Conservation (phyloP, 805 yeast species). For the Candida loeiensis region DNA sequence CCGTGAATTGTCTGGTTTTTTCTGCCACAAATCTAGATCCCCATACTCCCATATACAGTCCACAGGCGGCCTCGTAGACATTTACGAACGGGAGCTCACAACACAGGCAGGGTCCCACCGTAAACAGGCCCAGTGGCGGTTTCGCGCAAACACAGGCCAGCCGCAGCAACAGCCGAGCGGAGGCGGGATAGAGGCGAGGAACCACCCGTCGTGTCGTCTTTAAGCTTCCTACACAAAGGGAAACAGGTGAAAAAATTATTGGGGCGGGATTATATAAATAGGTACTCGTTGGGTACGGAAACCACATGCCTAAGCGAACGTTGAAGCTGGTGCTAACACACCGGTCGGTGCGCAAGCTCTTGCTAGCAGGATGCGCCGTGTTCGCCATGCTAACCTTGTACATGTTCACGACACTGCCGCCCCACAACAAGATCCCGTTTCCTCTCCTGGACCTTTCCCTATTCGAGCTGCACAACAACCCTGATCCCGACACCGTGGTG, state of each 20-base stretch:
- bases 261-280: neutral
- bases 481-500: conserved; percentile 6
- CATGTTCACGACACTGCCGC: neutral
- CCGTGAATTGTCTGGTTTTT: too few relatives aligned
- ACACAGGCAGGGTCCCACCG: too few relatives aligned
- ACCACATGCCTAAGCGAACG: neutral
- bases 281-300: neutral
- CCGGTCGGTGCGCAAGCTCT: conserved; percentile 10
- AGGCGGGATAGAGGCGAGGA: too few relatives aligned
- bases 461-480: conserved; percentile 1
- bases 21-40: too few relatives aligned
- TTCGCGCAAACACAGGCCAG: too few relatives aligned
- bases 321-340: conserved; percentile 5
- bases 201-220: too few relatives aligned
- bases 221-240: too few relatives aligned
- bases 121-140: too few relatives aligned
- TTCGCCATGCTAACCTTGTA: neutral
- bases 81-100: neutral
- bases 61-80: neutral
- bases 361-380: neutral
- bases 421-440: conserved; percentile 3
- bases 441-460: conserved; percentile 9
- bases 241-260: neutral
- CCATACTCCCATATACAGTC: neutral
- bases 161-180: too few relatives aligned